Percentiles rank a stretch among this genome's conserved stretches.
Conservation (phyloP, 2,329 filamentous ascomycete genomes). For the Talaromyces verruculosus region DNA sequence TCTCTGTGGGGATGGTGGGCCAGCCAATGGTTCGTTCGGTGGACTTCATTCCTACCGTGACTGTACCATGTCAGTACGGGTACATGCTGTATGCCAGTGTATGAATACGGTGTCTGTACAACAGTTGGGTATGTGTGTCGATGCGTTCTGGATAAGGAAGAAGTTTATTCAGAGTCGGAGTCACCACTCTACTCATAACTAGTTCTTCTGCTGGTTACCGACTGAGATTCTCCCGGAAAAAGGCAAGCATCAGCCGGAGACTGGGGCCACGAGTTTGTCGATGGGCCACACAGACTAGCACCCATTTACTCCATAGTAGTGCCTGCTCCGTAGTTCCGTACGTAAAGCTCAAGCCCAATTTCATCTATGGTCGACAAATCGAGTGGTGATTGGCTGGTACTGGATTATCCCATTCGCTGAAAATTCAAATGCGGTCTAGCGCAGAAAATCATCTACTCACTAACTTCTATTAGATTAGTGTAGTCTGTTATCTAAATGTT, state of each 20-base stretch:
- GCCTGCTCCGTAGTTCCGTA: not conserved
- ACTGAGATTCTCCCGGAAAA: not conserved
- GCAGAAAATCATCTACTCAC: not conserved
- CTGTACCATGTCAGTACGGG: not conserved
- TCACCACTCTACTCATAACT: not conserved
- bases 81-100: not conserved
- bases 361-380: not conserved
- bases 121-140: not conserved
- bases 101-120: not conserved
- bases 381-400: not conserved
- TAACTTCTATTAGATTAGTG: not conserved
- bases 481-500: not conserved
- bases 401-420: not conserved
- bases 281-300: not conserved
- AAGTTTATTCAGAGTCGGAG: not conserved
- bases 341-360: not conserved
- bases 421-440: not conserved
- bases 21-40: slow-evolving; percentile 2
- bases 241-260: not conserved
- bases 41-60: not conserved
- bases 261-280: not conserved
- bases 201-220: not conserved
- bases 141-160: not conserved
- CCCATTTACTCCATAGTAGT: not conserved
- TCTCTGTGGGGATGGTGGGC: not conserved